Base-by-base conservation (phyloP, 1,284 basidiomycete species). In the Hortiboletus rubellus region DNA sequence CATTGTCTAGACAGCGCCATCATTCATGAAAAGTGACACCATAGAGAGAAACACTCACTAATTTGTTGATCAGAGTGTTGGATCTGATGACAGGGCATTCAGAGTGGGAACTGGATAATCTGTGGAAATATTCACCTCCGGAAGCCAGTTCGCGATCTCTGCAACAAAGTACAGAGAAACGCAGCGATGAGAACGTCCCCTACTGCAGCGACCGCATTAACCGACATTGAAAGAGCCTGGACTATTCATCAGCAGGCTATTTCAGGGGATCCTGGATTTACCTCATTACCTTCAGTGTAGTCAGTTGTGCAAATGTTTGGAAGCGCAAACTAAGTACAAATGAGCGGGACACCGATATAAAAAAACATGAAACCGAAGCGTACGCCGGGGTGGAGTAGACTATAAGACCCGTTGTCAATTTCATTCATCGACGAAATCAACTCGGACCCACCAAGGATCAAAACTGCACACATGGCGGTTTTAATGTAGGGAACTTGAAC, bases 111-210 rank as follows among this genome's bases (percentile, higher is more conserved):
- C 5, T 5, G 38, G 14, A 12, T 31, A 30, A 45, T 5, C 30
- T 3, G 5, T 14, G 18, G 24, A 42, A 30, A 42, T 34, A 58
- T 63, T 58, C 46, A 77, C 83, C 74, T 78, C 27, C 72, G 70
- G 69, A 85, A 84, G 8, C 83, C 82, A 11, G 83, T 85, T 36
- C 83, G 75, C 2, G 82, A 83, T 10, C 63, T 68, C 54, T 80
- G 79, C 18, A 87, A 74, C 46, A 86, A 71, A 3, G 63, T 71
- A 63, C 81, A 83, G 33, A 87, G 76, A 24, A 76, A 72, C 11
- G 64, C 66, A 0, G 85, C 81, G 45, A 86, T 85, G 36, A 82
- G 63, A 10, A 84, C 72, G 54, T 87, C 84, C 3, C 80, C 79
- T 2, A 76, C 80, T 0, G 82, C 83, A 0, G 83, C 79, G 15